phyloP scores from a whole-genome alignment of 306 rosid species.

The Urtica urens region DNA sequence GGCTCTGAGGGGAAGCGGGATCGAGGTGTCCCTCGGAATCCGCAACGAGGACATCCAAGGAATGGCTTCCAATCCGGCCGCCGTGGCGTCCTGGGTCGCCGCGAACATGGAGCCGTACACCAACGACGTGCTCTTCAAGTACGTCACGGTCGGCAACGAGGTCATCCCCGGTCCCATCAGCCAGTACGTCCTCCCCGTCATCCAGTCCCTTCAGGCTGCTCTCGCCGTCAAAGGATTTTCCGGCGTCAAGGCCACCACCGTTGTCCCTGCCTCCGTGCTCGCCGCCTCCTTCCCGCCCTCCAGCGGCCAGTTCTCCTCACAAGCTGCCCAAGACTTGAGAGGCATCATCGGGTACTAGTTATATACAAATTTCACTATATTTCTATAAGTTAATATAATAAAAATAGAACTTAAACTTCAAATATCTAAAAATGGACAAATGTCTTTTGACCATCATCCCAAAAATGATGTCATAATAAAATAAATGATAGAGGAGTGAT shows the following conservation, averaged over 20 bases:
- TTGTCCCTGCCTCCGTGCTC: conserved; percentile 3
- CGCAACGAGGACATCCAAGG: conserved; percentile 3
- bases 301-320: conserved; percentile 1
- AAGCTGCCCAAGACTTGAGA: not conserved
- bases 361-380: not conserved
- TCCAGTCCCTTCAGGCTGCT: conserved; percentile 6
- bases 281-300: conserved; percentile 20
- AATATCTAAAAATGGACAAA: too few relatives aligned
- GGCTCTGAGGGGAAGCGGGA: conserved; percentile 3
- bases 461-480: too few relatives aligned
- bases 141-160: conserved; percentile 22
- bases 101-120: conserved; percentile 14
- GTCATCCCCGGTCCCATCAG: conserved; percentile 12
- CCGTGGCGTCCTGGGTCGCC: conserved; percentile 17
- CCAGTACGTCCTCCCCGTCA: conserved; percentile 5
- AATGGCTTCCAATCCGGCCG: conserved; percentile 11
- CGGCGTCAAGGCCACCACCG: conserved; percentile 22
- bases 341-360: conserved; percentile 8
- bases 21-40: conserved; percentile 10
- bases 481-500: too few relatives aligned
- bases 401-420: too few relatives aligned
- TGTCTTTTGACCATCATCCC: too few relatives aligned
- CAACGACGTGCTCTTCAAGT: conserved; percentile 1
- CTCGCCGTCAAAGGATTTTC: not conserved
- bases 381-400: too few relatives aligned